Evolutionary conservation across 139 green algal species (phyloP).

Genomic region (Monoraphidium neglectum): DNA sequence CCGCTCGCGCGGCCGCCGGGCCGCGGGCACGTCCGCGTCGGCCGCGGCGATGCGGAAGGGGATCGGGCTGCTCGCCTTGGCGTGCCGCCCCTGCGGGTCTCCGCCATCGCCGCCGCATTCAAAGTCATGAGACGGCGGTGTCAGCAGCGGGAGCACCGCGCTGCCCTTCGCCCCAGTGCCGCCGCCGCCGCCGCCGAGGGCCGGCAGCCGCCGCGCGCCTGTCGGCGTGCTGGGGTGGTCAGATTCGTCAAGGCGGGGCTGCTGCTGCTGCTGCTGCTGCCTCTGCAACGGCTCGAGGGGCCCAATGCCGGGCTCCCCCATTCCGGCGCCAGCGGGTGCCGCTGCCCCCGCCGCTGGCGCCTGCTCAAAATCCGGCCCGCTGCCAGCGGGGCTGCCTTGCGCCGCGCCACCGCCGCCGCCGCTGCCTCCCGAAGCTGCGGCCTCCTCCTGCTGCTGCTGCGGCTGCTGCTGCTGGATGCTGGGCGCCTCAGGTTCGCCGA

Average conservation of each 20-base stretch:
- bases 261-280: background rate
- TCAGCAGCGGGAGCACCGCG: background rate
- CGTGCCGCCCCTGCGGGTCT: too few relatives aligned
- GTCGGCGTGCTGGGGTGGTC: background rate
- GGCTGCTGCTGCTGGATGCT: too few relatives aligned
- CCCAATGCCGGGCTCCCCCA: background rate
- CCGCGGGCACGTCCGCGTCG: background rate
- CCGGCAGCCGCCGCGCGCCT: background rate
- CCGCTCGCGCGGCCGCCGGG: background rate
- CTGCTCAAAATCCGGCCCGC: too few relatives aligned
- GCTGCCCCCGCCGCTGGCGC: background rate
- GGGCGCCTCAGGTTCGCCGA: too few relatives aligned
- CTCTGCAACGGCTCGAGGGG: background rate
- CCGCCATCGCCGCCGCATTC: background rate
- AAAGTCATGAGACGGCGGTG: background rate
- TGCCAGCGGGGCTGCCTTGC: too few relatives aligned
- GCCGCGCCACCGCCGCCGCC: too few relatives aligned
- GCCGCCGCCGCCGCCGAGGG: background rate
- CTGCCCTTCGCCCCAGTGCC: background rate
- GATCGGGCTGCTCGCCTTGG: background rate
- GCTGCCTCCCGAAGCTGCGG: too few relatives aligned
- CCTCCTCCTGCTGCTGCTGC: too few relatives aligned
- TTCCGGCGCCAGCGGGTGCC: background rate
- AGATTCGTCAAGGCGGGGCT: background rate
- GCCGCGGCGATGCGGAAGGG: background rate